phyloP scores from a whole-genome alignment of 306 rosid genomes.

The Chamaecrista fasciculata region DNA sequence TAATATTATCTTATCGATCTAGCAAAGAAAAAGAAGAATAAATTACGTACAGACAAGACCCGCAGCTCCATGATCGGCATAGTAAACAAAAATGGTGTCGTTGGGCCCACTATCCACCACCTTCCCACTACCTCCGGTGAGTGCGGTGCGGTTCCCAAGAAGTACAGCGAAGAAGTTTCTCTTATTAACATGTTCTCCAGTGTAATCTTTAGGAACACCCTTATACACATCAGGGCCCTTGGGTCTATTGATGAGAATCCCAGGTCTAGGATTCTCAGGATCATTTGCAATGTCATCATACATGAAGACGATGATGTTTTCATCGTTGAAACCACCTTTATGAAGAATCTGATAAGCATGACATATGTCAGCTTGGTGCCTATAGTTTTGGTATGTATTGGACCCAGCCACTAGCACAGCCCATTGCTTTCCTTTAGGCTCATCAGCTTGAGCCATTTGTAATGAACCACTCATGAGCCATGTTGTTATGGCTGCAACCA shows the following conservation, averaged over 20 bases:
- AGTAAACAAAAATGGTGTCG: conserved; percentile 44
- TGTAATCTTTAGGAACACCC: conserved; percentile 69
- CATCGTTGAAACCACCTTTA: conserved; percentile 50
- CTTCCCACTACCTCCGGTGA: conserved; percentile 69
- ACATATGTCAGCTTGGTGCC: conserved; percentile 66
- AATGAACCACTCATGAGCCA: too few species aligned
- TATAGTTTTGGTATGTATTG: conserved; percentile 31
- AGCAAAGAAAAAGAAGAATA: not conserved
- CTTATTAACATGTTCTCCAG: conserved; percentile 22
- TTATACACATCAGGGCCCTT: conserved; percentile 41
- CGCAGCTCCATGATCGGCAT: conserved; percentile 47
- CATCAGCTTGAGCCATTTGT: too few species aligned
- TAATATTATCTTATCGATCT: too few species aligned
- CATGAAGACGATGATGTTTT: conserved; percentile 59
- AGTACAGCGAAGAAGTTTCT: conserved; percentile 50
- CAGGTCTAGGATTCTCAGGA: conserved; percentile 42
- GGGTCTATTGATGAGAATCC: conserved; percentile 52
- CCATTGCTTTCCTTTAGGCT: conserved; percentile 50
- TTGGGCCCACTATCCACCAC: conserved; percentile 53
- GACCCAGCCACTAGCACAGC: conserved; percentile 56
- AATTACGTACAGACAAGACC: conserved; percentile 45
- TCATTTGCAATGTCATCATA: conserved; percentile 50
- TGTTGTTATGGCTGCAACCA: too few species aligned
- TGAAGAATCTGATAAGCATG: conserved; percentile 56
- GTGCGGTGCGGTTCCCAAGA: conserved; percentile 49